Base-by-base conservation (phyloP, 2,329 filamentous ascomycete genomes). In the Blastomyces silverae region DNA sequence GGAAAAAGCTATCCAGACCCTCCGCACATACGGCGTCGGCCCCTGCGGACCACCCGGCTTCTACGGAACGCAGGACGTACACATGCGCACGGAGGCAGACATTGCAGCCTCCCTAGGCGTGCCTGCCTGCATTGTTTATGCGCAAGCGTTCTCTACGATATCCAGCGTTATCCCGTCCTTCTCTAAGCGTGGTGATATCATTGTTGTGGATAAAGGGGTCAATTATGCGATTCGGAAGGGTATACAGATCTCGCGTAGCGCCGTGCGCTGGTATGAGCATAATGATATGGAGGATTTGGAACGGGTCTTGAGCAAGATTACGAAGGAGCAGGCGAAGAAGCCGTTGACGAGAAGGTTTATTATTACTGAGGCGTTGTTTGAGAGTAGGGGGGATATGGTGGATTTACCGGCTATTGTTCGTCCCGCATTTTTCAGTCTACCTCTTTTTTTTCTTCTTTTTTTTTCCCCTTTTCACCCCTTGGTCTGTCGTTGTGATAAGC, bases 101-200 rank as follows among this genome's bases (percentile, higher is more conserved):
- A 92, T 99, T 73, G 92, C 94, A 31, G 85, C 89, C 11, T 96
- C 93, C 74, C 79, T 99, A 34, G 94, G 94, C 31, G 91, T 90
- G 0, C 87, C 92, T 64, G 88, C 89, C 42, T 95, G 91, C 74
- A 97, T 99, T 70, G 87, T 99, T 66, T 99, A 99, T 74, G 90
- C 94, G 0, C 94, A 99, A 75, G 89, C 92, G 3, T 97, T 99
- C 75, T 96, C 91, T 34, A 97, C 94, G 52, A 95, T 97, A 66
- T 92, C 90, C n/a, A 93, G 90, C 74, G 92, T 97, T 28, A 97
- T 99, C 67, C 95, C 94, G 0, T 89, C 92, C 1, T 99, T 99
- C 75, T 96, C 90, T 75, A 99, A 99, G 82, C 86, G 94, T 72
- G 94, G 94, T 61, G 94, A 99, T 76, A 90, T 97, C 73, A 97